Conservation (phyloP, 2,329 filamentous ascomycete species). For the Pseudogymnoascus sp. region DNA sequence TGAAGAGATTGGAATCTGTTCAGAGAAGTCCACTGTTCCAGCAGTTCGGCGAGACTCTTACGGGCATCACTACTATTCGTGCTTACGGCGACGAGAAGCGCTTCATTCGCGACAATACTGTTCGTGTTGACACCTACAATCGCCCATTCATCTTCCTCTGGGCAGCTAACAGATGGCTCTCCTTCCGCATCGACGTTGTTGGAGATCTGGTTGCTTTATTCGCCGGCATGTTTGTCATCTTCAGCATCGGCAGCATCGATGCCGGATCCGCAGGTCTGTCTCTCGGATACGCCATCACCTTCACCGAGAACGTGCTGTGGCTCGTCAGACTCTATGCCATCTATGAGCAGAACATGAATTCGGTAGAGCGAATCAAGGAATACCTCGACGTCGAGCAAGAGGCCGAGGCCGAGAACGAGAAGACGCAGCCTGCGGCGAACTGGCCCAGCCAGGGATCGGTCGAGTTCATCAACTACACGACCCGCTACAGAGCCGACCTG, state of each 20-base stretch:
- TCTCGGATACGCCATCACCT: conserved; percentile 90
- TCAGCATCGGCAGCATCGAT: conserved; percentile 75
- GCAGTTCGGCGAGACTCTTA: conserved; percentile 92
- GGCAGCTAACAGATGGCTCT: conserved; percentile 94
- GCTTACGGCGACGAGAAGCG: conserved; percentile 90
- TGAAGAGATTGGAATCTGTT: conserved; percentile 90
- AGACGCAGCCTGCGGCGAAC: conserved; percentile 65
- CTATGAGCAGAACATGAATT: conserved; percentile 99
- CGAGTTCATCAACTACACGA: conserved; percentile 82
- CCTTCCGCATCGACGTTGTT: conserved; percentile 81
- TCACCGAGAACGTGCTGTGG: conserved; percentile 96
- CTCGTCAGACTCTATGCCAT: conserved; percentile 86
- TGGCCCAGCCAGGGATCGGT: conserved; percentile 85
- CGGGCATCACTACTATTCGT: conserved; percentile 91
- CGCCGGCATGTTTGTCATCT: conserved; percentile 81
- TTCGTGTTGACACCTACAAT: conserved; percentile 80
- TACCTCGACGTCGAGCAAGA: conserved; percentile 96
- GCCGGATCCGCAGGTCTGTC: conserved; percentile 89
- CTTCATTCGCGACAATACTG: conserved; percentile 86
- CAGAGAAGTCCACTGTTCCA: conserved; percentile 94
- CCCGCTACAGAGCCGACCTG: conserved; percentile 78
- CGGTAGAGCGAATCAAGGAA: conserved; percentile 93
- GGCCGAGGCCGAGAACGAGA: conserved; percentile 66
- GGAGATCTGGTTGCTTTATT: conserved; percentile 92
- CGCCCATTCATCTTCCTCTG: conserved; percentile 94